These are phyloP conservation scores for Hortaea werneckii DNA, from an alignment of 2,329 filamentous ascomycete species.

Conservation along the genomic window DNA sequence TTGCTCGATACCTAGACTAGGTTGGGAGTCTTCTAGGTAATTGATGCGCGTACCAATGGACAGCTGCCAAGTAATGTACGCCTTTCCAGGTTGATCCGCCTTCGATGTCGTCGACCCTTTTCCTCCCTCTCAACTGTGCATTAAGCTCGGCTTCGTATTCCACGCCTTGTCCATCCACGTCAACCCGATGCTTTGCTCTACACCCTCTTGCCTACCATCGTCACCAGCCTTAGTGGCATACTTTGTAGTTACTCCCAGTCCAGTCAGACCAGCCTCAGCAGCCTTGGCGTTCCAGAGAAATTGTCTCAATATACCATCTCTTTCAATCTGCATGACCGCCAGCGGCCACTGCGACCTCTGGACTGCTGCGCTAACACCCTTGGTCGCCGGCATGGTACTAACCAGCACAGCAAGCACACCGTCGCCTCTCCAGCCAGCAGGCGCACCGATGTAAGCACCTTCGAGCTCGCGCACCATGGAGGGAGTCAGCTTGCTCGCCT, in stretches of 20 bases:
- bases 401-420: constrained; percentile 63
- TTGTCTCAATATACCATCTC: constrained; percentile 48
- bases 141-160: too few relatives aligned
- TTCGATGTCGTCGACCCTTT: too few relatives aligned
- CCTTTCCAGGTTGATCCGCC: too few relatives aligned
- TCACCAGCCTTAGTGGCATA: constrained; percentile 5
- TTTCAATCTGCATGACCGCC: constrained; percentile 57
- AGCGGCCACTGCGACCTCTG: constrained; percentile 58
- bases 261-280: constrained; percentile 52
- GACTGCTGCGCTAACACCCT: constrained; percentile 65
- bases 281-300: constrained; percentile 63
- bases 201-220: background rate
- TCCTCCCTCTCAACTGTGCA: too few relatives aligned
- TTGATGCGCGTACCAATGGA: too few relatives aligned
- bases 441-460: constrained; percentile 65
- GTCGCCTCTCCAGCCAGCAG: constrained; percentile 57
- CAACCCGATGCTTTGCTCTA: constrained; percentile 13
- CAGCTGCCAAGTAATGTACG: too few relatives aligned
- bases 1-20: background rate
- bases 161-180: constrained; percentile 20
- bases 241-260: constrained; percentile 25
- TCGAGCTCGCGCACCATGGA: constrained; percentile 63
- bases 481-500: constrained; percentile 46
- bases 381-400: constrained; percentile 59
- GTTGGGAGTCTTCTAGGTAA: too few relatives aligned